Base-by-base conservation (phyloP, 2,329 filamentous ascomycete species). In the Fusarium poae region DNA sequence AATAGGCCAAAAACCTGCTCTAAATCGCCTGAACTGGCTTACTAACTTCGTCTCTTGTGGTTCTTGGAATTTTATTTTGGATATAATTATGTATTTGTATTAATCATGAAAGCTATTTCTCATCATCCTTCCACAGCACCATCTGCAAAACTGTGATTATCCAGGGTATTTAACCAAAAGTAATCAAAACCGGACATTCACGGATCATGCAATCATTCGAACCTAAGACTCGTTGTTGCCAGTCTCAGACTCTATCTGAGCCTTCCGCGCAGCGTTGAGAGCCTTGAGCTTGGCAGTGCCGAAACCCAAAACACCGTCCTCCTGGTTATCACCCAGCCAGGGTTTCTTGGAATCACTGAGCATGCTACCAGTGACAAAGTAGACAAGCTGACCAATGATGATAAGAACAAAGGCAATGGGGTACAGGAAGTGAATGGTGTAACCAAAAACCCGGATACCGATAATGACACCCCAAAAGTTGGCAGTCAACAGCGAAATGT, bases 391-490 rank as follows among this genome's bases (percentile, higher is more conserved):
- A 1, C 96, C 95, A 29, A 94, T 55, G 71, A 99, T 89, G 78
- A 99, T 98, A 71, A 94, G 85, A 12, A 97, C 92, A 79, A 99
- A 99, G 15, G 96, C 95, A 76, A 97, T 92, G 7, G 96, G 95
- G 81, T 99, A 99, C 81, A 97, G 86, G 85, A 88, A 97, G 81
- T 97, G 92, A 60, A 99, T 88, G 40, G 80, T 80, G 73, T 92
- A 88, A 44, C 91, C 88, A 76, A 99, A 97, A 49, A 98, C 92
- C 77, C 90, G 87, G 72, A 97, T 88, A 50, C 96, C 96, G 73
- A 99, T 95, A 71, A 97, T 91, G 66, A 97, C 91, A 70, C 94
- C 94, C 96, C 96, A 99, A 82, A 98, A 98, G 81, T 97, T 97
- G 73, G 90, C 93, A 3, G 96, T 98, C 63, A 99, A 84, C 70